A percentile compares a stretch with the other conserved stretches of the same genome.
Evolutionary conservation across 2,329 filamentous ascomycete genomes (phyloP).

Genomic region (Colletotrichum sp.): DNA sequence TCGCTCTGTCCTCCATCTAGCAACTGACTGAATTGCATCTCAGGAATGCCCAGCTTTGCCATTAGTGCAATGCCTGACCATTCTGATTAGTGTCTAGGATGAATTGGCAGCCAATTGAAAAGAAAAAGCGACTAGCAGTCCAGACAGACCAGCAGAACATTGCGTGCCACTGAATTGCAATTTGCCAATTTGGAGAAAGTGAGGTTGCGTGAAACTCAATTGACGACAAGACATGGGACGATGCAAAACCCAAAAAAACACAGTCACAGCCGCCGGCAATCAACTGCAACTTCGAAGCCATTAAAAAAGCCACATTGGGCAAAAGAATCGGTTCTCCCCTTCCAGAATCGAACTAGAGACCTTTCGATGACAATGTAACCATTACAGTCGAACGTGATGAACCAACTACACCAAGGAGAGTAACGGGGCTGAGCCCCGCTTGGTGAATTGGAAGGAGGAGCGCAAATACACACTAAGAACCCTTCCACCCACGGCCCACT

Average conservation of each 20-base stretch:
- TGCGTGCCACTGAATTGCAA: neutral
- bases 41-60: rapidly evolving
- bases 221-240: neutral
- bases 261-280: neutral
- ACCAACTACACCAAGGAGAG: neutral
- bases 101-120: neutral
- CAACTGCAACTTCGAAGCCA: neutral
- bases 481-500: neutral
- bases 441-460: rapidly evolving
- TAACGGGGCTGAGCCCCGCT: neutral
- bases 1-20: rapidly evolving
- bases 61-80: rapidly evolving
- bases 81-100: rapidly evolving
- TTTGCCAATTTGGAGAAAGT: rapidly evolving
- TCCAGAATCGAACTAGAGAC: conserved; percentile 18
- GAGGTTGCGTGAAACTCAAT: neutral
- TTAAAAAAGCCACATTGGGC: neutral
- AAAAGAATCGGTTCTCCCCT: neutral
- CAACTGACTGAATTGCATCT: rapidly evolving
- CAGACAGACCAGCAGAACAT: neutral
- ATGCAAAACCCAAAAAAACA: neutral
- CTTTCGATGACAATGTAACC: neutral
- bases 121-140: neutral
- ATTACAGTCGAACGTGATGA: neutral
- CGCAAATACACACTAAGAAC: neutral